Evolutionary conservation across 345 rosid species (phyloP).

Genomic region (Raphanus raphanistrum): DNA sequence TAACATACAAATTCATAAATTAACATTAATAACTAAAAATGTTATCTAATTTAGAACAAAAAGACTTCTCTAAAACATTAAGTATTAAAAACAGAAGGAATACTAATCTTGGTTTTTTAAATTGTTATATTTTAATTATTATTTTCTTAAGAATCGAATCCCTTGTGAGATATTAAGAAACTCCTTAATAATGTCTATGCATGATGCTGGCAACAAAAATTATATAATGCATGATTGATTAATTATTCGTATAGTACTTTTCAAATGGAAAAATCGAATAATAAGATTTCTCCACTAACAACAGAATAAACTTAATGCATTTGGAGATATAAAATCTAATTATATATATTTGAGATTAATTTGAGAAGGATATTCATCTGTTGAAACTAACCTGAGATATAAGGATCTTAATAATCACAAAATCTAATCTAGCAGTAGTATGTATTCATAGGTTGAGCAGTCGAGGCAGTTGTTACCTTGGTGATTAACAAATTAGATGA

Average conservation of each 20-base stretch:
- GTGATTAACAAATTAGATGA: not conserved
- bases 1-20: no score
- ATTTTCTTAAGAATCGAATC: not conserved
- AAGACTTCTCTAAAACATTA: no score
- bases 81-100: no score
- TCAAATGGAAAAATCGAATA: slow-evolving; percentile 26
- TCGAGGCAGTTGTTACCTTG: not conserved
- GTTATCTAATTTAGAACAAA: no score
- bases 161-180: not conserved
- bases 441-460: not conserved
- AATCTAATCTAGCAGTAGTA: slow-evolving; percentile 10
- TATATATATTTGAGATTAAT: not conserved
- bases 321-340: slow-evolving; percentile 9
- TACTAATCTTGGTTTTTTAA: not conserved
- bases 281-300: slow-evolving; percentile 19
- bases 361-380: slow-evolving; percentile 7
- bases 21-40: no score
- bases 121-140: not conserved
- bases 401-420: not conserved
- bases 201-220: slow-evolving; percentile 1
- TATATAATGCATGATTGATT: slow-evolving; percentile 10
- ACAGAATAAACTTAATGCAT: slow-evolving; percentile 14
- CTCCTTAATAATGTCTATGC: not conserved
- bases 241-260: slow-evolving; percentile 14
- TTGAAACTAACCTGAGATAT: slow-evolving; percentile 28